phyloP scores from a whole-genome alignment of 495 filamentous ascomycete species.

The Bacidia gigantensis region DNA sequence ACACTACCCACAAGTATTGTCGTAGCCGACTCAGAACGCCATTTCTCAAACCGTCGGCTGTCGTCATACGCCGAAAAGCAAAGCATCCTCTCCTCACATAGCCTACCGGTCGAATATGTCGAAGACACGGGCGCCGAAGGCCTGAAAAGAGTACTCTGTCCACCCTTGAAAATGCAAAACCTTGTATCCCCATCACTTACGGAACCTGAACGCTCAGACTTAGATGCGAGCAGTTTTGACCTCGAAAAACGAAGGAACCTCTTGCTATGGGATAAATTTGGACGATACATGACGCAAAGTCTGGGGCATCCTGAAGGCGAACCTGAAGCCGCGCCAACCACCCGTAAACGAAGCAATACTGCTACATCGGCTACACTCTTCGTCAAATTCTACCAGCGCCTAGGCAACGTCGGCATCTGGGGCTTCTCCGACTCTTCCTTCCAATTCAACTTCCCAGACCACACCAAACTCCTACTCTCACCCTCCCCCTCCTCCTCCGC shows the following conservation, averaged over 20 bases:
- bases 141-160: constrained; percentile 46
- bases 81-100: constrained; percentile 50
- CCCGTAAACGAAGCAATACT: constrained; percentile 9
- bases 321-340: constrained; percentile 10
- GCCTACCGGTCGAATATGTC: constrained; percentile 61
- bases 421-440: constrained; percentile 78
- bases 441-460: constrained; percentile 93
- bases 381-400: constrained; percentile 77
- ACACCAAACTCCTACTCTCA: constrained; percentile 73
- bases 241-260: constrained; percentile 58
- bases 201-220: constrained; percentile 32
- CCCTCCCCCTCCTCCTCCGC: constrained; percentile 32
- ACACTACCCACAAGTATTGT: constrained; percentile 53
- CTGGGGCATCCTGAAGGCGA: constrained; percentile 32
- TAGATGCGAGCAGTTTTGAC: constrained; percentile 45
- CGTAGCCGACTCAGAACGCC: constrained; percentile 46
- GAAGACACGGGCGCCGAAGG: constrained; percentile 58
- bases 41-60: constrained; percentile 24
- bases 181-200: constrained; percentile 37
- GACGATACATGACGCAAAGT: constrained; percentile 76
- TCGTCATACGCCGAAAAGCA: constrained; percentile 40
- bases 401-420: constrained; percentile 81
- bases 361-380: constrained; percentile 39
- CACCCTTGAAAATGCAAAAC: constrained; percentile 45
- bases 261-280: constrained; percentile 80